Evolutionary conservation across 169 alveolate species (phyloP).

Genomic region (Plasmodium cynomolgi): DNA sequence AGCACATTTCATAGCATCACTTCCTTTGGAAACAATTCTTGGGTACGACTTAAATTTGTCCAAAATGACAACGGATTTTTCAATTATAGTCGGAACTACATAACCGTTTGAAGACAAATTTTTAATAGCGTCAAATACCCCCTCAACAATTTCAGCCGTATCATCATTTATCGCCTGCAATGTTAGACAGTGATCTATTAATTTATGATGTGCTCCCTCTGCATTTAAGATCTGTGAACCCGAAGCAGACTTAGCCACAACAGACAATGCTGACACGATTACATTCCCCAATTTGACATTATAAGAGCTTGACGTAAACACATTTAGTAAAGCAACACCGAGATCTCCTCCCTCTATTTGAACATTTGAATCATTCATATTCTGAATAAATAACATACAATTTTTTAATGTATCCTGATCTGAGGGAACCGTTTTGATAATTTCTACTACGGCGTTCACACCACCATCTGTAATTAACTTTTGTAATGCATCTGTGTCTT

Average conservation of each 20-base stretch:
- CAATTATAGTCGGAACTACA: conserved; percentile 66
- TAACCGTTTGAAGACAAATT: conserved; percentile 71
- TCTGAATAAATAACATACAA: conserved; percentile 85
- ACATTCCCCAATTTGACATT: conserved; percentile 76
- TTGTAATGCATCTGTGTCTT: conserved; percentile 78
- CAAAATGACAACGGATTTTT: conserved; percentile 74
- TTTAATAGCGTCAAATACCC: conserved; percentile 48
- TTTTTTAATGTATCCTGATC: conserved; percentile 87
- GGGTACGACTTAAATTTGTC: conserved; percentile 82
- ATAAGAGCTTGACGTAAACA: conserved; percentile 73
- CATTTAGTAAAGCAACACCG: conserved; percentile 78
- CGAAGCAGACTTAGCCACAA: conserved; percentile 78
- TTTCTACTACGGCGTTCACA: conserved; percentile 83
- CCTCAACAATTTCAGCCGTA: conserved; percentile 66
- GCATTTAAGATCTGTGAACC: conserved; percentile 78
- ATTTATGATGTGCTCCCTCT: conserved; percentile 78
- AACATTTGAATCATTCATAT: conserved; percentile 79
- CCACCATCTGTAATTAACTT: conserved; percentile 87
- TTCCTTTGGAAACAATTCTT: conserved; percentile 86
- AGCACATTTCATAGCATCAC: conserved; percentile 90
- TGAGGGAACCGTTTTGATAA: conserved; percentile 84
- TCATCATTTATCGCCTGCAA: conserved; percentile 68
- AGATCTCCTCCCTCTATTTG: conserved; percentile 79
- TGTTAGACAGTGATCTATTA: conserved; percentile 61
- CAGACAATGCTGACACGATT: conserved; percentile 77